Base-by-base conservation (phyloP, 208 protist species). In the Trypanosoma avium region DNA sequence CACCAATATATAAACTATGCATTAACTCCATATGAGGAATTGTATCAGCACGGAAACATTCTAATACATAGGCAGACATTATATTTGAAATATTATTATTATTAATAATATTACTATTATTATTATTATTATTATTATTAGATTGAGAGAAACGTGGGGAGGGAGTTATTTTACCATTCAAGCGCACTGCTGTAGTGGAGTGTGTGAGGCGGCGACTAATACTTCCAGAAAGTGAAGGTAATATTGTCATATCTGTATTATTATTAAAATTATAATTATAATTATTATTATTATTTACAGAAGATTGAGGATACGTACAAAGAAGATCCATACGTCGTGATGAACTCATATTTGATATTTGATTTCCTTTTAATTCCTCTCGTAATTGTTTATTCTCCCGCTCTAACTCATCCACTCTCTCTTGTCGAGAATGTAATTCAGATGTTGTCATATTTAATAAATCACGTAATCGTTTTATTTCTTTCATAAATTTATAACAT, bases 1-100 rank as follows among this genome's bases (percentile, higher is more conserved):
- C 49, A 45, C 56, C 64, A 29, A 54, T 45, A 42, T 67, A 67
- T n/a, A 77, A 42, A 43, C 71, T 77, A n/a, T 69, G 71, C 50
- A 77, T 24, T 13, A 69, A 40, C 32, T 77, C 63, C 36, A 71
- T 57, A 32, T 77, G 71, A 19, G 71, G 71, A 27, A 67, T 1
- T 0, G 65, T 43, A 0, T 58, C 64, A 15, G 47, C 30, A 19
- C 58, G 63, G 33, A 77, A 77, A 33, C 65, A 77, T 36, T 71
- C 56, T 30, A 22, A 27, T 21, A 62, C 58, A 60, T 72, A 72
- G 9, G 38, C 22, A 21, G 15, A 19, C 24, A 72, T 57, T 5
- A 38, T 49, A 33, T 26, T 32, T 26, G 56, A 21, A 21, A 46
- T 22, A 4, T 70, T 63, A 3, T 15, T 5, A 22, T 24, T 40